Evolutionary conservation across 768 basidiomycete species (phyloP).

Genomic region (Leccinum incarnatum): DNA sequence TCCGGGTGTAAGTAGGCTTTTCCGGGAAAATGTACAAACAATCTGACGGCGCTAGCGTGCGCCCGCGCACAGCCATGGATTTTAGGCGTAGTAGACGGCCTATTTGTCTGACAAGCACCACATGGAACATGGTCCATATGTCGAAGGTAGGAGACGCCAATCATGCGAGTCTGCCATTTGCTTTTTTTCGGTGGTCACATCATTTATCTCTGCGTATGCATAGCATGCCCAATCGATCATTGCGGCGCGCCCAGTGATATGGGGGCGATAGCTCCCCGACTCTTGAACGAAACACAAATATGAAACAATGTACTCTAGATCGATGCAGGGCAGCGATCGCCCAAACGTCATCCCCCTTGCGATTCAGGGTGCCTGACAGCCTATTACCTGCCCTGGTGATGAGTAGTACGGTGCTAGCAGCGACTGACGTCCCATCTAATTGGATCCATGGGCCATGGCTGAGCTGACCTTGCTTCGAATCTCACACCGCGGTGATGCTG

Average conservation of each 20-base stretch:
- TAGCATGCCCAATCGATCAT: neutral
- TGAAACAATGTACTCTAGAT: neutral
- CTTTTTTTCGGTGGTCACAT: neutral
- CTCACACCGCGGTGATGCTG: slow-evolving; percentile 1
- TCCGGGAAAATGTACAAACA: neutral
- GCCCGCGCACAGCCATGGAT: neutral
- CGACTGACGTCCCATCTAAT: neutral
- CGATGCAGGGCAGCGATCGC: slow-evolving; percentile 3
- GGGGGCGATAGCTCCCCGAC: neutral
- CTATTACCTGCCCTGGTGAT: neutral
- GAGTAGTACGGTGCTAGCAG: neutral
- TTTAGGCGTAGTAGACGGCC: neutral
- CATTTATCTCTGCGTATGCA: neutral
- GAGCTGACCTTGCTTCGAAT: neutral
- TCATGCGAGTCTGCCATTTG: neutral
- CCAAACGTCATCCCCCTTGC: neutral
- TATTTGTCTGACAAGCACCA: neutral
- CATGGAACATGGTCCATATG: neutral
- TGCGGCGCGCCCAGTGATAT: neutral
- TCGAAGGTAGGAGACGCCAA: neutral
- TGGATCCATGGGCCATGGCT: neutral
- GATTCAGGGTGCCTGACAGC: neutral
- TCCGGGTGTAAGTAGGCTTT: neutral
- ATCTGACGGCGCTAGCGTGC: neutral
- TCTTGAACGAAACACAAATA: neutral